Conservation (phyloP, 345 rosid genomes). For the Draba incana region DNA sequence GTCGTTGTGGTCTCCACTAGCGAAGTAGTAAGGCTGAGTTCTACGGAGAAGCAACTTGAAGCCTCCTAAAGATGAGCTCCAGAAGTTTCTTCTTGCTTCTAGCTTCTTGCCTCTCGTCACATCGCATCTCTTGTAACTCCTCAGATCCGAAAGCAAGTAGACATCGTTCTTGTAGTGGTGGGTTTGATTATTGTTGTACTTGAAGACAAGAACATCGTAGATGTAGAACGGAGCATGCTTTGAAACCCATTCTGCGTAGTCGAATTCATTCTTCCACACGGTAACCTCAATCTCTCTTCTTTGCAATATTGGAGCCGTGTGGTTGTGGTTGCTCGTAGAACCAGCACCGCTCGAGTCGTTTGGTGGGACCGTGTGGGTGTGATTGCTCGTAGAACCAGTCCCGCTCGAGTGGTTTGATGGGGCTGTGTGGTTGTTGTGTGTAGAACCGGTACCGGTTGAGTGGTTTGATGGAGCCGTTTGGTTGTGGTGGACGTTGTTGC, state of each 20-base stretch:
- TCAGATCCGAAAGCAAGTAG: conserved; percentile 17
- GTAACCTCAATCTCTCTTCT: conserved; percentile 22
- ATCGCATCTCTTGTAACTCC: conserved; percentile 28
- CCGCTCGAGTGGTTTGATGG: not conserved
- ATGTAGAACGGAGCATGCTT: conserved; percentile 7
- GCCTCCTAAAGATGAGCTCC: not conserved
- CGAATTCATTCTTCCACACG: conserved; percentile 19
- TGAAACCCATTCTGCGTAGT: conserved; percentile 25
- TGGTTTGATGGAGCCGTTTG: not conserved
- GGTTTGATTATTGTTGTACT: not conserved
- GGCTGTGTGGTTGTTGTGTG: not conserved
- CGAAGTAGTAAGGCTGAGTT: conserved; percentile 16
- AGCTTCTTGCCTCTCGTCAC: conserved; percentile 11
- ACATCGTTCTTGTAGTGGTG: conserved; percentile 5
- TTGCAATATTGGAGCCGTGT: not conserved
- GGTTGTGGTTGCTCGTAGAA: not conserved
- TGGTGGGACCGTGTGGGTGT: not conserved
- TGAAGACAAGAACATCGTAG: conserved; percentile 17
- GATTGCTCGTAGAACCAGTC: not conserved
- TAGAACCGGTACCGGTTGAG: too few species aligned
- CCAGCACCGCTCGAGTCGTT: conserved; percentile 1
- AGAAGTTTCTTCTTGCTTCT: not conserved
- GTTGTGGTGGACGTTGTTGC: not conserved
- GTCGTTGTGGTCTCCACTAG: conserved; percentile 15
- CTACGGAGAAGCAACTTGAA: conserved; percentile 29